Evolutionary conservation across 2,329 filamentous ascomycete genomes (phyloP), one percentile per base, ranked within the genome.

Genomic region (Coniochaeta sp.): DNA sequence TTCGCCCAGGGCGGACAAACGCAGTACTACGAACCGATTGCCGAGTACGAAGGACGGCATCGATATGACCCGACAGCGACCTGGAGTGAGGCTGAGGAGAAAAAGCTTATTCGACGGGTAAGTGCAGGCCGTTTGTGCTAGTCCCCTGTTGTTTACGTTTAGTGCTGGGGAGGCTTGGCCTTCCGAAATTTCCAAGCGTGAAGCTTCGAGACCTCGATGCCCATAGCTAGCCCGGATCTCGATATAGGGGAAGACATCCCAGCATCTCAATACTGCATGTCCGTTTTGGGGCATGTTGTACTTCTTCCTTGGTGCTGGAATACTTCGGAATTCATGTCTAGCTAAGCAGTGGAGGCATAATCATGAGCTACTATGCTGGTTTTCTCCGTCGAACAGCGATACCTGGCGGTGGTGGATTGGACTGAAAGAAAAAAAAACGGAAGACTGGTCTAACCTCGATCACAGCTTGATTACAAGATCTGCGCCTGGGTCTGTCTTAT

Each of bases 41-140:
- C 77, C 1, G 71, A 71, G 7, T 87, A 85, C 65, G 84, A 88
- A 65, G 82, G 83, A 3, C 70, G 75, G 9, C 84, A 87, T 69
- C 76, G 83, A 57, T 87, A 80, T 67, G 83, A 87, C 64, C 83
- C 83, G 0, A 68, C 74, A 1, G 82, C 80, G 54, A 73, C 77
- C 54, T 88, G 84, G 84, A 79, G 79, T 2, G 70, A 75, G 12
- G 75, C 78, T 55, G 84, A 87, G 65, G 85, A 87, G 70, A 78
- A 75, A 67, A 76, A 70, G 55, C 69, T 87, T 1, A 76, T 86
- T 10, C 71, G 78, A 54, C 84, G 80, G 72, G 79, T 83, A 66
- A 62, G 72, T 70, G 28, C 30, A 56, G 17, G 16, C 4, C 5
- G 22, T 22, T 26, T 30, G 12, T 30, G 4, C 7, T 28, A 6